Conservation (phyloP, 1,139 yeast genomes). For the Meyerozyma sp. region DNA sequence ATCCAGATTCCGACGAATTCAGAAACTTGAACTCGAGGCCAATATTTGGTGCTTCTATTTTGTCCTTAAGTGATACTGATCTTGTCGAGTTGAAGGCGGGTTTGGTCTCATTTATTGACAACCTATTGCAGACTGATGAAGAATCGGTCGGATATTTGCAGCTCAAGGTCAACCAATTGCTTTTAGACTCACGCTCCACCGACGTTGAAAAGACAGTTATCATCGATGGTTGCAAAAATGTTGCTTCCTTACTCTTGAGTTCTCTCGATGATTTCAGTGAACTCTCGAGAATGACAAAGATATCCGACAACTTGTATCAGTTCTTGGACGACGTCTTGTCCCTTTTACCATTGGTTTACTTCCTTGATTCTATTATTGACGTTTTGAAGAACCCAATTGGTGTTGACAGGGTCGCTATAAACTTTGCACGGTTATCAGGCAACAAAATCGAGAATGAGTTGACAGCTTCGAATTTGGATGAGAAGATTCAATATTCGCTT, state of each 20-base stretch:
- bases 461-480: conserved; percentile 32
- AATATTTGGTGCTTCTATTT: conserved; percentile 57
- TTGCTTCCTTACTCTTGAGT: conserved; percentile 34
- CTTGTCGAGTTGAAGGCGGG: conserved; percentile 45
- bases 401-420: conserved; percentile 39
- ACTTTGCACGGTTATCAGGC: conserved; percentile 56
- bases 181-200: conserved; percentile 42
- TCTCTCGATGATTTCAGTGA: conserved; percentile 27
- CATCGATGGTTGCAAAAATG: conserved; percentile 38
- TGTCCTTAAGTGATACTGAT: conserved; percentile 47
- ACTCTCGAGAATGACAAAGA: conserved; percentile 11
- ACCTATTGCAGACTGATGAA: conserved; percentile 38
- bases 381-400: conserved; percentile 46
- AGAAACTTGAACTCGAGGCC: conserved; percentile 46
- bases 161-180: conserved; percentile 52
- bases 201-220: conserved; percentile 23
- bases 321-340: conserved; percentile 60
- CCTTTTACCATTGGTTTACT: conserved; percentile 69
- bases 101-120: conserved; percentile 48
- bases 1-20: conserved; percentile 34
- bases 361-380: conserved; percentile 59
- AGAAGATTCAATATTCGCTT: conserved; percentile 38
- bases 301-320: conserved; percentile 28
- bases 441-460: conserved; percentile 67
- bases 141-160: conserved; percentile 42